phyloP scores from a whole-genome alignment of 495 filamentous ascomycete species.

The Xylaria sp. region DNA sequence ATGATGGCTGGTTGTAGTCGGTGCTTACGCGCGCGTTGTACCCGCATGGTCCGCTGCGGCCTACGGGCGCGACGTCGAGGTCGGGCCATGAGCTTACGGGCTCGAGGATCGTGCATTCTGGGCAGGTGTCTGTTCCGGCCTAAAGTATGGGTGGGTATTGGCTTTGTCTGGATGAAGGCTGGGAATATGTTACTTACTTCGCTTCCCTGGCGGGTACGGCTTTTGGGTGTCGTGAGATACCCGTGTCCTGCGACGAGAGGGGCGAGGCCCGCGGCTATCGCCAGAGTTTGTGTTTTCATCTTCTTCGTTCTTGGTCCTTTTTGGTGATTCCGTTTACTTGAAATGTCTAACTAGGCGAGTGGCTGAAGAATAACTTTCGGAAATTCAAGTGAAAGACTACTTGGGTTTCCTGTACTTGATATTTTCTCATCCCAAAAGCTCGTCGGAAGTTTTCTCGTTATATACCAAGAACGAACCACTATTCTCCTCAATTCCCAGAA shows the following conservation, averaged over 20 bases:
- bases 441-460: not conserved
- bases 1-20: constrained; percentile 61
- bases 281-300: constrained; percentile 32
- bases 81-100: constrained; percentile 61
- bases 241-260: constrained; percentile 49
- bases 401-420: not conserved
- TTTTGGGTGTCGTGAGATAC: constrained; percentile 55
- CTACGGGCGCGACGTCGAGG: constrained; percentile 52
- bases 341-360: not conserved
- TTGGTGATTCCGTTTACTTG: too few relatives aligned
- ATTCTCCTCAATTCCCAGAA: not conserved
- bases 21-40: constrained; percentile 63
- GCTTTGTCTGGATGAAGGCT: not conserved
- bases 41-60: constrained; percentile 61
- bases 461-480: not conserved
- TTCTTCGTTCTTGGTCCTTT: constrained; percentile 19
- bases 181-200: constrained; percentile 44
- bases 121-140: constrained; percentile 60
- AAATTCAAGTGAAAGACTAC: not conserved
- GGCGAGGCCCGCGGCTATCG: constrained; percentile 31
- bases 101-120: constrained; percentile 64
- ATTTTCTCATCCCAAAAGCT: not conserved
- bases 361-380: not conserved
- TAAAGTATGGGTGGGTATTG: constrained; percentile 28
- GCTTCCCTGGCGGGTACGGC: constrained; percentile 55